phyloP scores from a whole-genome alignment of 2,329 filamentous ascomycete genomes.

The Cryphonectria carpinicola region DNA sequence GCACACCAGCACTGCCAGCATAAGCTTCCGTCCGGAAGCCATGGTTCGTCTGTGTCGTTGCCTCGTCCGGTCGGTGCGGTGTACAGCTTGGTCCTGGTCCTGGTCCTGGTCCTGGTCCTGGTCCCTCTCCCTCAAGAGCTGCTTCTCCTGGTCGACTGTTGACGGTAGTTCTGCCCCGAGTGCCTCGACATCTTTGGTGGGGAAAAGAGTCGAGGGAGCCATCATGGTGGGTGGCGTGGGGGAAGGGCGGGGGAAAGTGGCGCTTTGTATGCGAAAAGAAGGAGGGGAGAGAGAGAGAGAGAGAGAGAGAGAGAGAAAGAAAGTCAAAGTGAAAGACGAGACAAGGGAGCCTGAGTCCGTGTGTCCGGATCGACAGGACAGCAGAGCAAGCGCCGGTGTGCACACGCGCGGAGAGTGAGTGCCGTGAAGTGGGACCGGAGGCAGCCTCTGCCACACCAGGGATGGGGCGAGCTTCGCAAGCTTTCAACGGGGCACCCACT shows the following conservation, averaged over 20 bases:
- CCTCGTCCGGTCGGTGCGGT: conserved; percentile 13
- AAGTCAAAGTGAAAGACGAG: background rate
- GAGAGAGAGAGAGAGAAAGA: background rate
- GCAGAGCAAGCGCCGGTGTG: conserved; percentile 12
- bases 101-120: conserved; percentile 9
- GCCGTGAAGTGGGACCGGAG: conserved; percentile 27
- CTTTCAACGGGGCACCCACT: background rate
- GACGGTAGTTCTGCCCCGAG: conserved; percentile 20
- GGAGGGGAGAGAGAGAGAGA: background rate
- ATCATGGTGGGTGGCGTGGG: conserved; percentile 13
- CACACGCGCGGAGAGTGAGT: conserved; percentile 19
- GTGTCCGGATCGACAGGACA: conserved; percentile 14
- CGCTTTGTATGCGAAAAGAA: background rate
- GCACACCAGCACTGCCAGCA: conserved; percentile 32
- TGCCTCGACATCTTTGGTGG: conserved; percentile 26
- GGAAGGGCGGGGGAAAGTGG: background rate
- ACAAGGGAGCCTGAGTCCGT: conserved; percentile 1
- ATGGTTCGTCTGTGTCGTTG: conserved; percentile 29
- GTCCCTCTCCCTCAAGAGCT: conserved; percentile 25
- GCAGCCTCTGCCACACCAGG: conserved; percentile 3
- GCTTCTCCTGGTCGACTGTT: conserved; percentile 30
- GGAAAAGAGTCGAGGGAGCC: conserved; percentile 8
- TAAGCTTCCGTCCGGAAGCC: conserved; percentile 31
- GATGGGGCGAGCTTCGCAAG: conserved; percentile 4
- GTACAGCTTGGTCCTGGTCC: conserved; percentile 25